phyloP scores from a whole-genome alignment of 768 basidiomycete species.

The Serendipita sp. region DNA sequence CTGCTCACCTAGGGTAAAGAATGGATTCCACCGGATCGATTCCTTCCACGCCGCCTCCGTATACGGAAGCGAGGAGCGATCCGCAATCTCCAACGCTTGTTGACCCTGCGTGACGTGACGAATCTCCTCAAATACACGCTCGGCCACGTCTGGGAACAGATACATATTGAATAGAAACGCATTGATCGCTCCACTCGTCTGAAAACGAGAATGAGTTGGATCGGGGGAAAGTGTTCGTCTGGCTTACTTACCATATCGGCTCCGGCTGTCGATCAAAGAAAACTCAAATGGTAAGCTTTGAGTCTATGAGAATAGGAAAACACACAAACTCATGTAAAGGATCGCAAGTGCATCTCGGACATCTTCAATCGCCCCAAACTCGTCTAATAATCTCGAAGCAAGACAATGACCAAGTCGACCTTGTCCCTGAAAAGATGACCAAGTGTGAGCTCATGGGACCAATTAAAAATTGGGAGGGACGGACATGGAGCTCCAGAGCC shows the following conservation, averaged over 20 bases:
- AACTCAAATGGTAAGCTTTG: background rate
- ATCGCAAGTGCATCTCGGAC: background rate
- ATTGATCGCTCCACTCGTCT: slow-evolving; percentile 12
- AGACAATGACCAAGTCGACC: background rate
- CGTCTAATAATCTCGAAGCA: background rate
- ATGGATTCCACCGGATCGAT: slow-evolving; percentile 17
- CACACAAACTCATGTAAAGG: background rate
- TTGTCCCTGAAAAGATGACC: background rate
- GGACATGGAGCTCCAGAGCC: background rate
- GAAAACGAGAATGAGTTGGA: background rate
- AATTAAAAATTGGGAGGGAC: background rate
- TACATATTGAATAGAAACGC: slow-evolving; percentile 16
- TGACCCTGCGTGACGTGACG: slow-evolving; percentile 21
- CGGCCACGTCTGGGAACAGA: slow-evolving; percentile 17
- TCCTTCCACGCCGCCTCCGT: slow-evolving; percentile 27
- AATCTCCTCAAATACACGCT: slow-evolving; percentile 23
- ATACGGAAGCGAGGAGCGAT: slow-evolving; percentile 23
- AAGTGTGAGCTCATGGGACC: background rate
- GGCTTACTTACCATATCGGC: background rate
- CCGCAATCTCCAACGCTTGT: slow-evolving; percentile 23
- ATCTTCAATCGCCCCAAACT: background rate
- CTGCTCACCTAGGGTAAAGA: slow-evolving; percentile 14
- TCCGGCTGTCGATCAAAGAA: background rate
- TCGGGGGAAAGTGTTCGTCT: background rate
- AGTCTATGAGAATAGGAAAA: too few species aligned